Conservation (phyloP, 176 grass and related monocot species). For the Oryza punctata region DNA sequence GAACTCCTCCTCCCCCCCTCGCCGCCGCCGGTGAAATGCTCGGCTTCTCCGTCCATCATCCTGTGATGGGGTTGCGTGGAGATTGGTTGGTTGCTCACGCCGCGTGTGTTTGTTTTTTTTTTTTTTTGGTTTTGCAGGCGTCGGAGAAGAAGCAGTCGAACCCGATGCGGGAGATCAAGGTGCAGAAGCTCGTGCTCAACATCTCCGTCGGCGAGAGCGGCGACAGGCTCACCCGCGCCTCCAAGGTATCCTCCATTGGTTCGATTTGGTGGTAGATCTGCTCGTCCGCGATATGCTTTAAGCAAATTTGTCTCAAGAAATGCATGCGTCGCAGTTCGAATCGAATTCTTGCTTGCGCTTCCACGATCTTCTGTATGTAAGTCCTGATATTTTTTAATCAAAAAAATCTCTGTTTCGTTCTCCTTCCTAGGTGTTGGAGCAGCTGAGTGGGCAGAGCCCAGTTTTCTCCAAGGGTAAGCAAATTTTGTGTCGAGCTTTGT, state of each 20-base stretch:
- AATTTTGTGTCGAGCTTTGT: neutral
- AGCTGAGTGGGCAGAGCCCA: slow-evolving; percentile 61
- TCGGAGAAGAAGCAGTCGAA: slow-evolving; percentile 54
- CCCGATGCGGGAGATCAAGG: slow-evolving; percentile 57
- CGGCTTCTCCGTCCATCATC: neutral
- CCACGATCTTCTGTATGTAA: neutral
- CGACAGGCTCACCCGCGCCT: slow-evolving; percentile 48
- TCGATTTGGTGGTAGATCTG: neutral
- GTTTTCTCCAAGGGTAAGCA: slow-evolving; percentile 67
- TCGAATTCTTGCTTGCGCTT: neutral
- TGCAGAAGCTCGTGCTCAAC: slow-evolving; percentile 61
- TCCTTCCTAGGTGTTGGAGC: slow-evolving; percentile 53
- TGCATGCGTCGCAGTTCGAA: neutral
- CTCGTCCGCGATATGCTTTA: neutral
- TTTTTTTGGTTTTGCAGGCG: slow-evolving; percentile 17
- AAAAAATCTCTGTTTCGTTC: neutral
- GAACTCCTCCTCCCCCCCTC: neutral
- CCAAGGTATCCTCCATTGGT: slow-evolving; percentile 35
- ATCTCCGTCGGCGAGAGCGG: slow-evolving; percentile 58
- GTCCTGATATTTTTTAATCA: neutral
- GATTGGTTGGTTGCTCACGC: neutral
- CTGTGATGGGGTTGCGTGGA: too few species aligned
- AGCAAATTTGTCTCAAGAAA: neutral
- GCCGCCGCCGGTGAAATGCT: neutral
- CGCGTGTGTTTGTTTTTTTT: neutral